Percentiles rank a stretch among this genome's conserved stretches.
Evolutionary conservation across 495 filamentous ascomycete genomes (phyloP).

Genomic region (Penicillium flavigenum): DNA sequence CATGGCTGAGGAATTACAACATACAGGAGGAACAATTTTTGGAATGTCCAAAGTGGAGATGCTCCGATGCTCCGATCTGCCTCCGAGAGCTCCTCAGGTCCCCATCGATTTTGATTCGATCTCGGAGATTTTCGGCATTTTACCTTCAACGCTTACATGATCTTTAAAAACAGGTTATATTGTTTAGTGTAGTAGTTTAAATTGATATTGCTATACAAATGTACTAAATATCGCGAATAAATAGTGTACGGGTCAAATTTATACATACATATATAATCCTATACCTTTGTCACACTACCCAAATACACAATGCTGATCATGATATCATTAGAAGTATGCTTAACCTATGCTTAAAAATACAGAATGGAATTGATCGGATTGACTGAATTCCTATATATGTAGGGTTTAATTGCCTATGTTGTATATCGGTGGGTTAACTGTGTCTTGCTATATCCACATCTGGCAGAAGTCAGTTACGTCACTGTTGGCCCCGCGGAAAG

Average conservation of each 20-base stretch:
- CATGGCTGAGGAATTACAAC: slow-evolving; percentile 28
- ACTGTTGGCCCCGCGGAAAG: slow-evolving; percentile 19
- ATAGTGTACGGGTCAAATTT: too few relatives aligned
- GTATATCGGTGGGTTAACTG: too few relatives aligned
- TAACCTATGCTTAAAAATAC: too few relatives aligned
- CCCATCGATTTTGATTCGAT: slow-evolving; percentile 15
- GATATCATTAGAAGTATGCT: too few relatives aligned
- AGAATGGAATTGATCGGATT: too few relatives aligned
- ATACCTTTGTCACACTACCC: too few relatives aligned
- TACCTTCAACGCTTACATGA: neutral
- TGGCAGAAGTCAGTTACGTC: slow-evolving; percentile 30
- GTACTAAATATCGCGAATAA: neutral
- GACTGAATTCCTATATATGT: too few relatives aligned
- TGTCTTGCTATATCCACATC: neutral
- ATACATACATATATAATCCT: too few relatives aligned
- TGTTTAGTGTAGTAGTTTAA: neutral
- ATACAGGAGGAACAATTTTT: slow-evolving; percentile 11
- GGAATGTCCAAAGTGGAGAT: slow-evolving; percentile 25
- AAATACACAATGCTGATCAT: too few relatives aligned
- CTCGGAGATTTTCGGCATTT: slow-evolving; percentile 14
- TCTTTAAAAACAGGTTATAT: neutral
- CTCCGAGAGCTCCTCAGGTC: slow-evolving; percentile 8
- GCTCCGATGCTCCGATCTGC: slow-evolving; percentile 24
- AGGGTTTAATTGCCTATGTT: too few relatives aligned
- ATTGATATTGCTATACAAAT: neutral